phyloP scores from a whole-genome alignment of 1,284 basidiomycete species.

The Coriolopsis trogii region DNA sequence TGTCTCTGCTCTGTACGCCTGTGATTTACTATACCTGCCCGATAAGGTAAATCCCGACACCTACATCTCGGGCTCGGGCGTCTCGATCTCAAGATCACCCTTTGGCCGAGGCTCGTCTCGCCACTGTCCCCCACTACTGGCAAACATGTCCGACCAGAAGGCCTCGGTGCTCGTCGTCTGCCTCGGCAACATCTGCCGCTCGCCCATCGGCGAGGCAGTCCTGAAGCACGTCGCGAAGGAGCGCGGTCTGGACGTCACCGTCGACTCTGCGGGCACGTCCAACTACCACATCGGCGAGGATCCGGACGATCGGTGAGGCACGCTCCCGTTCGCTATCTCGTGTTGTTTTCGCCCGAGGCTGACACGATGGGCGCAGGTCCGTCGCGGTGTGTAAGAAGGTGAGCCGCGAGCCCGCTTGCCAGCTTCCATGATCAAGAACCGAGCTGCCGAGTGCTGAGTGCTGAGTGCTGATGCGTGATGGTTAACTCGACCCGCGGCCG shows the following conservation, averaged over 20 bases:
- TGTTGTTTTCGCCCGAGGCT: background rate
- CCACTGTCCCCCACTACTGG: too few species aligned
- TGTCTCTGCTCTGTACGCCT: too few species aligned
- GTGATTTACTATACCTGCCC: constrained; percentile 1
- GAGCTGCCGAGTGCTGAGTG: too few species aligned
- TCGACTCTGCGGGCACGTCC: constrained; percentile 76
- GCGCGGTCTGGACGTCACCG: constrained; percentile 61
- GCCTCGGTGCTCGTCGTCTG: constrained; percentile 70
- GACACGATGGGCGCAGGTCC: constrained; percentile 46
- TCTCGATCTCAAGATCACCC: background rate
- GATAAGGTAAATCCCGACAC: background rate
- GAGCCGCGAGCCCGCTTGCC: constrained; percentile 5
- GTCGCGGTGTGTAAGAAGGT: constrained; percentile 66
- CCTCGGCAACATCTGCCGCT: constrained; percentile 78
- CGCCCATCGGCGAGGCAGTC: constrained; percentile 82
- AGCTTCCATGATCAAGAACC: too few species aligned
- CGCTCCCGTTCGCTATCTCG: background rate
- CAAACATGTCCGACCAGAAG: constrained; percentile 14
- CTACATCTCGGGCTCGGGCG: too few species aligned
- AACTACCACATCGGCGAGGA: constrained; percentile 73
- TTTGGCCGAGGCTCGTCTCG: background rate
- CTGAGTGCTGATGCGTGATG: background rate
- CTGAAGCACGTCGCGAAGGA: constrained; percentile 61
- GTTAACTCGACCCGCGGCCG: background rate
- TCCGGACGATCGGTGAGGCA: constrained; percentile 67